phyloP scores from a whole-genome alignment of 106 monocot genomes.

The Vanilla planifolia region DNA sequence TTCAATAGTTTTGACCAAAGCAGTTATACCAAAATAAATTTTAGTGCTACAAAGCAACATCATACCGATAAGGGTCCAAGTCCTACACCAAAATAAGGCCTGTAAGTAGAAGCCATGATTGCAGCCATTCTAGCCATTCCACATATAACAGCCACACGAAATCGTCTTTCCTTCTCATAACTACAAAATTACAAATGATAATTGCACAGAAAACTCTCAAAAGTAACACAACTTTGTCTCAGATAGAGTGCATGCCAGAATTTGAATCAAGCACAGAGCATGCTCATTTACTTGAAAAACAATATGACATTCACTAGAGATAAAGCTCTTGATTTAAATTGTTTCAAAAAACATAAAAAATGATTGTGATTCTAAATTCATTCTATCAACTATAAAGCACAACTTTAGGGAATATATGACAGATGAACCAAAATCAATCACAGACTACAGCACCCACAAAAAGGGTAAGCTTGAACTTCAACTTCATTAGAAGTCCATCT shows the following conservation, averaged over 20 bases:
- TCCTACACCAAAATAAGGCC: constrained; percentile 93
- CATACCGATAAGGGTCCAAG: constrained; percentile 95
- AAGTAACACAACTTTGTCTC: no score
- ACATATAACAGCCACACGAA: constrained; percentile 85
- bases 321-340: no score
- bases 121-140: constrained; percentile 99
- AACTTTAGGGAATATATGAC: not conserved
- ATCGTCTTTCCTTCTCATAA: constrained; percentile 86
- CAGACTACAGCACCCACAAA: not conserved
- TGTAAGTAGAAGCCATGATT: constrained; percentile 92
- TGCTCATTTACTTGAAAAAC: not conserved
- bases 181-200: constrained; percentile 27
- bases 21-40: not conserved
- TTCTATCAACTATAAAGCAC: not conserved
- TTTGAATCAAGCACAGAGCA: not conserved
- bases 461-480: not conserved
- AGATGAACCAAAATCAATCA: constrained; percentile 3
- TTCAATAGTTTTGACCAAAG: not conserved
- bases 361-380: not conserved
- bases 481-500: not conserved
- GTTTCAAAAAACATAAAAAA: no score
- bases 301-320: no score
- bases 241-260: not conserved
- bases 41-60: constrained; percentile 1
- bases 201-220: not conserved